These are phyloP conservation scores for Diospyros kaki DNA, from an alignment of 148 eudicot genomes.

Conservation along the genomic window DNA sequence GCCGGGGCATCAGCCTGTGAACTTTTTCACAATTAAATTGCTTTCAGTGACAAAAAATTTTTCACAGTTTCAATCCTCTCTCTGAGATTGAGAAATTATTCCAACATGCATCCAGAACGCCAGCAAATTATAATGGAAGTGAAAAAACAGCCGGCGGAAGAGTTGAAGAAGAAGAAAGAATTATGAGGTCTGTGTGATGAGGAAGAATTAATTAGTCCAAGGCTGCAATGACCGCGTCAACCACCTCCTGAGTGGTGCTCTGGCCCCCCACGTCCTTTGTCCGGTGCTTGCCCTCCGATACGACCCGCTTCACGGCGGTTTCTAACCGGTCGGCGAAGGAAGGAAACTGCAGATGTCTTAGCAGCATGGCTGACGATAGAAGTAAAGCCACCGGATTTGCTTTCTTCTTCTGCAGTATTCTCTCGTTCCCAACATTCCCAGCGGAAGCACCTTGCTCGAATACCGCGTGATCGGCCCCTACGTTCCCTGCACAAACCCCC, in stretches of 20 bases:
- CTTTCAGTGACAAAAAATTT: no score
- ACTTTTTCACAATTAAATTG: no score
- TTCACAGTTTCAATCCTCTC: no score
- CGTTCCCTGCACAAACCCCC: constrained; percentile 29
- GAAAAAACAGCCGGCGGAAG: no score
- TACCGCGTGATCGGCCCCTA: constrained; percentile 48
- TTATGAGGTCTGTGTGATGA: no score
- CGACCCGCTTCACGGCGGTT: constrained; percentile 51
- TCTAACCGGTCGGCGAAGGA: constrained; percentile 55
- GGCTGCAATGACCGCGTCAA: constrained; percentile 38
- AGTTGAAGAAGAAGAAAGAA: no score
- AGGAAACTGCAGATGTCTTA: constrained; percentile 55
- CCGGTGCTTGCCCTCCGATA: constrained; percentile 38
- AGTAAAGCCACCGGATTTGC: constrained; percentile 64
- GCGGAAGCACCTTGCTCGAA: constrained; percentile 64
- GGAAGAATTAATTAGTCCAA: constrained; percentile 16
- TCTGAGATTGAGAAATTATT: no score
- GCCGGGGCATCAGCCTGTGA: no score
- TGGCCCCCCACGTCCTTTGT: constrained; percentile 47
- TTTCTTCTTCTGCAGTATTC: constrained; percentile 30
- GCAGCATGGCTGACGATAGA: constrained; percentile 57
- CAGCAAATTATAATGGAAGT: no score
- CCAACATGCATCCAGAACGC: no score
- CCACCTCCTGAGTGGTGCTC: constrained; percentile 47
- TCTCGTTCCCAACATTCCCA: constrained; percentile 44